Conservation (phyloP, 202 grass and related monocot species). For the Musa balbisiana region DNA sequence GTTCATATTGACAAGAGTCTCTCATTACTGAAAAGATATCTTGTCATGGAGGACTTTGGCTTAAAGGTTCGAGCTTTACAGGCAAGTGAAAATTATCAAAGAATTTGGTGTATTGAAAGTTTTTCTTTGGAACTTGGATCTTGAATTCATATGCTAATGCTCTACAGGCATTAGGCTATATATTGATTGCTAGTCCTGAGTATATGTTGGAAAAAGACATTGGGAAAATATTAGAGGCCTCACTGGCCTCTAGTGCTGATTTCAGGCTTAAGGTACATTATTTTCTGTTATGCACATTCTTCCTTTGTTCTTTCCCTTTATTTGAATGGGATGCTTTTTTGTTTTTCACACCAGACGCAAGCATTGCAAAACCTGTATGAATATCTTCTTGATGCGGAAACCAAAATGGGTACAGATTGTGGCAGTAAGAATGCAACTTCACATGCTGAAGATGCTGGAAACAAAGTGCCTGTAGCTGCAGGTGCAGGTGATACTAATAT, state of each 20-base stretch:
- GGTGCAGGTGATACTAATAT: slow-evolving; percentile 99
- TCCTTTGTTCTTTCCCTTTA: slow-evolving; percentile 13
- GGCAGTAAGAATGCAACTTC: slow-evolving; percentile 30
- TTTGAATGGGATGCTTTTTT: slow-evolving; percentile 9
- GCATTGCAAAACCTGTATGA: slow-evolving; percentile 94
- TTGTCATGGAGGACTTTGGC: slow-evolving; percentile 70
- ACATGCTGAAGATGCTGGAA: slow-evolving; percentile 42
- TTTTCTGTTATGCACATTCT: neutral
- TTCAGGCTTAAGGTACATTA: slow-evolving; percentile 62
- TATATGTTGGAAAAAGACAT: slow-evolving; percentile 94
- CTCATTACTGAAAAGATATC: slow-evolving; percentile 62
- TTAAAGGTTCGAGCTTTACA: slow-evolving; percentile 95
- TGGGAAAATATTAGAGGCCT: slow-evolving; percentile 64
- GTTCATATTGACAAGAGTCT: slow-evolving; percentile 75
- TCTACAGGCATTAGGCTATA: slow-evolving; percentile 83
- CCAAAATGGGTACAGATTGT: slow-evolving; percentile 55
- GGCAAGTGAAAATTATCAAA: slow-evolving; percentile 31
- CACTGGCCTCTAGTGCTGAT: slow-evolving; percentile 63
- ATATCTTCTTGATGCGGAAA: slow-evolving; percentile 92
- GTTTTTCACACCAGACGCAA: slow-evolving; percentile 49
- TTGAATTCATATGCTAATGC: slow-evolving; percentile 7
- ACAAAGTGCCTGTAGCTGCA: slow-evolving; percentile 84
- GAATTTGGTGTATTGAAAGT: neutral
- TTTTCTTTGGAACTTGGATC: slow-evolving; percentile 2
- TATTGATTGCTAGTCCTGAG: slow-evolving; percentile 91